phyloP scores from a whole-genome alignment of 2,329 filamentous ascomycete genomes.

The Aspergillus flavus region DNA sequence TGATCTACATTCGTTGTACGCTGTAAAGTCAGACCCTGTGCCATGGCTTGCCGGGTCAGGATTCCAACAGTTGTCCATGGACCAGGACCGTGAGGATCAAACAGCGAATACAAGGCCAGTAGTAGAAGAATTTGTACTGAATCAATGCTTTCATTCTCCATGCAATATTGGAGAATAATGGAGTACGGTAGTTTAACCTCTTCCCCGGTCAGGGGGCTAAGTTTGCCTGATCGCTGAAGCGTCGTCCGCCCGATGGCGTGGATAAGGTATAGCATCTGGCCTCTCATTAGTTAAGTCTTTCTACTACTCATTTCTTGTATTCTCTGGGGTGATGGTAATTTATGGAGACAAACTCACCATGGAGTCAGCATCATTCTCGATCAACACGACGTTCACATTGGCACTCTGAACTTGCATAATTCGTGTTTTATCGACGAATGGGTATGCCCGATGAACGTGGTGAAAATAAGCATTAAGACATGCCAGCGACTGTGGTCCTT shows the following conservation, averaged over 20 bases:
- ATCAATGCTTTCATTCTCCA: not conserved
- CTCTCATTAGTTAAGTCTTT: not conserved
- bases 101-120: not conserved
- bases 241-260: not conserved
- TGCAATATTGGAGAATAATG: not conserved
- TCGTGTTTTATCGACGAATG: not conserved
- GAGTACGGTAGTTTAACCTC: not conserved
- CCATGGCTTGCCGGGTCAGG: constrained; percentile 8
- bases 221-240: not conserved
- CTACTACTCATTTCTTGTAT: not conserved
- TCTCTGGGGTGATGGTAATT: not conserved
- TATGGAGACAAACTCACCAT: not conserved
- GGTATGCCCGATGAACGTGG: not conserved
- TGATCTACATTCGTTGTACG: not conserved
- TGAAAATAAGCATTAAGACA: not conserved
- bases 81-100: not conserved
- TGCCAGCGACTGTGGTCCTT: not conserved
- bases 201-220: not conserved
- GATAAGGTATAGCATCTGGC: not conserved
- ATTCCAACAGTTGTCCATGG: constrained; percentile 9
- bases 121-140: not conserved
- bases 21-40: constrained; percentile 4
- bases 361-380: not conserved
- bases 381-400: not conserved
- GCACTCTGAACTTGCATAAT: not conserved